Conservation (phyloP, 352 stramenopile genomes). For the Aphanomyces invadans region DNA sequence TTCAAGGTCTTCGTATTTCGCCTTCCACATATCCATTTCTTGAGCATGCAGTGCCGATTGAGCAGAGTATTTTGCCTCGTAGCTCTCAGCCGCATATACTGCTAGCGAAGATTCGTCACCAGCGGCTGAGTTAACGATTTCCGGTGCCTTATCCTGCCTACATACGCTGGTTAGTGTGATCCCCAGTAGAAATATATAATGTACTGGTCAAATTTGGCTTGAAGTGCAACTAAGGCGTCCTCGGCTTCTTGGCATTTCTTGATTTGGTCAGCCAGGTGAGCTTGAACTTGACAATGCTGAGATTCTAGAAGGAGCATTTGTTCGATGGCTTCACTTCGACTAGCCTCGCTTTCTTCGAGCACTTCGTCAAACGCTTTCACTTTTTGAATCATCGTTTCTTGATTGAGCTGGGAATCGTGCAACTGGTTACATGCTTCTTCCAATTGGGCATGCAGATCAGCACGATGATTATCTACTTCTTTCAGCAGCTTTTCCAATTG, state of each 20-base stretch:
- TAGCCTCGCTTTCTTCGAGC: not conserved
- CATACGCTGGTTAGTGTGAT: not conserved
- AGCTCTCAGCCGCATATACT: too few species aligned
- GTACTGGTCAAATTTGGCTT: not conserved
- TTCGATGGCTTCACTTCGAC: not conserved
- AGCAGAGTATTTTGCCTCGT: not conserved
- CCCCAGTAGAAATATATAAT: not conserved
- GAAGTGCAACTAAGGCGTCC: not conserved
- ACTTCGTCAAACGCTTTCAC: not conserved
- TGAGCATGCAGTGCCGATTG: not conserved
- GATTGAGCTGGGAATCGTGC: not conserved
- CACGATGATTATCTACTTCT: not conserved
- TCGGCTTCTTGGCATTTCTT: not conserved
- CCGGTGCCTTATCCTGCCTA: not conserved
- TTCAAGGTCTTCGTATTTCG: not conserved
- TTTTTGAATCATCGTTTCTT: not conserved
- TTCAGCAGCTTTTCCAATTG: not conserved
- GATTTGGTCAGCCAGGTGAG: not conserved
- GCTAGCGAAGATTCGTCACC: too few species aligned
- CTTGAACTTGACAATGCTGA: not conserved
- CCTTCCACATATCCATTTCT: not conserved
- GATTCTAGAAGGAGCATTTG: not conserved
- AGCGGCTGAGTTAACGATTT: not conserved
- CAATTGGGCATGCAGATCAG: not conserved
- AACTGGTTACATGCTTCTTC: not conserved